Conservation (phyloP, 345 rosid species). For the Melastoma malabathricum region DNA sequence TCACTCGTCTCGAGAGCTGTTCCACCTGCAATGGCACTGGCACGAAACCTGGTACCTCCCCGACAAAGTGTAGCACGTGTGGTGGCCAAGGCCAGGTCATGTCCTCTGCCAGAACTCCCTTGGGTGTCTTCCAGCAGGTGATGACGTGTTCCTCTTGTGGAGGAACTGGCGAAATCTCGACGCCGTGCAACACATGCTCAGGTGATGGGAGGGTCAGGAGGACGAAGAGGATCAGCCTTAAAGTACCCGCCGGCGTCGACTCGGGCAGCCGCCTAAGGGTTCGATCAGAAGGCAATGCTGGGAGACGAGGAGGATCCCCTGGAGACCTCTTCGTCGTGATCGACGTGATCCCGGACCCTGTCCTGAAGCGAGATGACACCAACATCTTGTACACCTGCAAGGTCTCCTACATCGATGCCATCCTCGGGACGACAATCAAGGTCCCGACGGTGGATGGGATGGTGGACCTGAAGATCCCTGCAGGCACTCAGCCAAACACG, state of each 20-base stretch:
- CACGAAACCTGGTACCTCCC: constrained; percentile 71
- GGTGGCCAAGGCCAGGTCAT: constrained; percentile 98
- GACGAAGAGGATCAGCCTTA: constrained; percentile 81
- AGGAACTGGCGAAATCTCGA: constrained; percentile 67
- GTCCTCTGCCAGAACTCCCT: constrained; percentile 78
- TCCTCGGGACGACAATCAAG: constrained; percentile 70
- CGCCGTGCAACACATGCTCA: constrained; percentile 66
- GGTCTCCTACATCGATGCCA: constrained; percentile 83
- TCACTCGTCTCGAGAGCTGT: constrained; percentile 75
- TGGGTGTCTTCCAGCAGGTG: constrained; percentile 97
- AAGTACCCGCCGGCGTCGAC: constrained; percentile 95
- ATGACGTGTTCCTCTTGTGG: constrained; percentile 80
- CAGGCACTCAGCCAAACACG: constrained; percentile 87
- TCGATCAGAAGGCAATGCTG: constrained; percentile 88
- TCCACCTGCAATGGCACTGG: constrained; percentile 87
- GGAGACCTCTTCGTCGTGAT: constrained; percentile 84
- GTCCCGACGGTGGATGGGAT: constrained; percentile 91
- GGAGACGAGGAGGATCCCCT: constrained; percentile 80
- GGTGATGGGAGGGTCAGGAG: constrained; percentile 88
- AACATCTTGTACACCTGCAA: constrained; percentile 78
- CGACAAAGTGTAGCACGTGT: constrained; percentile 72
- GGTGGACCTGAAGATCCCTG: constrained; percentile 90
- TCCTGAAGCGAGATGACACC: constrained; percentile 77
- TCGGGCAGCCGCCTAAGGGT: constrained; percentile 91
- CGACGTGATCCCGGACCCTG: constrained; percentile 73